A percentile compares a stretch with the other conserved stretches of the same genome.
These are phyloP conservation scores for Zymoseptoria tritici DNA, from an alignment of 2,329 filamentous ascomycete genomes.

Conservation along the genomic window DNA sequence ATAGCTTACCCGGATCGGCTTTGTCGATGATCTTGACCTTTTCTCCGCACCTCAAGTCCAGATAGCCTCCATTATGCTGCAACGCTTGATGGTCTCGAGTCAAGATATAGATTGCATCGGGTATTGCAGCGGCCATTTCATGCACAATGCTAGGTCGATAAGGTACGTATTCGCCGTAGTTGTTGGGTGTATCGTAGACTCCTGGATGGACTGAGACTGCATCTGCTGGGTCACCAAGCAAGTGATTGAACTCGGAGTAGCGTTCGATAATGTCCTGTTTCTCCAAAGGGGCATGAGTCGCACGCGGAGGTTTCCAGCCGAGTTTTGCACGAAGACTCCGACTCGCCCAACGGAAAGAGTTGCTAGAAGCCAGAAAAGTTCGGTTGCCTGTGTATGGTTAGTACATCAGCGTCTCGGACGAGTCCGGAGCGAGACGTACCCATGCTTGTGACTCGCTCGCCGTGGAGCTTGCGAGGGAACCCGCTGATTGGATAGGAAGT, in stretches of 20 bases:
- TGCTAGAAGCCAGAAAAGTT: background rate
- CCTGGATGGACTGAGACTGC: background rate
- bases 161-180: no score
- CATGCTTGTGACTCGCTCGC: background rate
- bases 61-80: no score
- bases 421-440: no score
- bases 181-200: no score
- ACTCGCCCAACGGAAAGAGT: constrained; percentile 1
- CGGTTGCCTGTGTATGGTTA: background rate
- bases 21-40: no score
- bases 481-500: constrained; percentile 1
- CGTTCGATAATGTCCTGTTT: constrained; percentile 1
- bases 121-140: no score
- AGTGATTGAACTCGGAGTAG: background rate
- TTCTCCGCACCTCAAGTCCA: no score
- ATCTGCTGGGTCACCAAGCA: constrained; percentile 1
- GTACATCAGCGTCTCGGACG: no score
- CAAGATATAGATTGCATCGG: no score
- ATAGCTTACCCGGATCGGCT: no score
- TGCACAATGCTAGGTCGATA: no score
- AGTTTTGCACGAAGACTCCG: background rate
- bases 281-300: background rate
- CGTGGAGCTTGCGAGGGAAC: constrained; percentile 1
- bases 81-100: no score
- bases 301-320: background rate